Conservation (phyloP, 208 protist genomes). For the Leishmania guyanensis region DNA sequence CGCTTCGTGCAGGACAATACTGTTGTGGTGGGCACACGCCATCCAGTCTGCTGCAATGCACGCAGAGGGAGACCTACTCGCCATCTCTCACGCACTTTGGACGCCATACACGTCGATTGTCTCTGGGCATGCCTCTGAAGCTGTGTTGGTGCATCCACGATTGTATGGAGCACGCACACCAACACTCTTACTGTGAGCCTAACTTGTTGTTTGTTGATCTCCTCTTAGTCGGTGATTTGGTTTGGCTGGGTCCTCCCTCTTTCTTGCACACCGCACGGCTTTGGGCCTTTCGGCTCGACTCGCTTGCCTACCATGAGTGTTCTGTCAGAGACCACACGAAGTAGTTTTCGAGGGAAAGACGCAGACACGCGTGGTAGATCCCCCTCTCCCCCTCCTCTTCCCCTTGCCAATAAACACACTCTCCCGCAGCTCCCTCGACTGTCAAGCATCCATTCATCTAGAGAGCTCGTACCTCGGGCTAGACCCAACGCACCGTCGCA, state of each 20-base stretch:
- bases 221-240: background rate
- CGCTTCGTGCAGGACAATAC: background rate
- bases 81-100: background rate
- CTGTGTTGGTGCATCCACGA: background rate
- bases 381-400: background rate
- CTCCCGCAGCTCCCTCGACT: background rate
- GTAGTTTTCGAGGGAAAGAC: background rate
- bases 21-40: background rate
- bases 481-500: background rate
- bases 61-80: background rate
- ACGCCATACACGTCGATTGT: background rate
- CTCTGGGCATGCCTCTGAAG: slow-evolving; percentile 7
- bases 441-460: background rate
- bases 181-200: too few species aligned
- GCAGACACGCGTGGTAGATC: background rate
- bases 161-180: background rate
- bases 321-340: background rate
- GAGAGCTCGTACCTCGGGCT: background rate
- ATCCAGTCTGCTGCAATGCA: background rate
- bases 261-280: background rate
- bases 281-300: background rate
- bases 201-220: background rate
- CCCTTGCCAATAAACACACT: background rate
- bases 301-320: background rate
- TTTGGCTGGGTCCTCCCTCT: background rate